phyloP scores from a whole-genome alignment of 139 green algal genomes.

The Picochlorum sp. region DNA sequence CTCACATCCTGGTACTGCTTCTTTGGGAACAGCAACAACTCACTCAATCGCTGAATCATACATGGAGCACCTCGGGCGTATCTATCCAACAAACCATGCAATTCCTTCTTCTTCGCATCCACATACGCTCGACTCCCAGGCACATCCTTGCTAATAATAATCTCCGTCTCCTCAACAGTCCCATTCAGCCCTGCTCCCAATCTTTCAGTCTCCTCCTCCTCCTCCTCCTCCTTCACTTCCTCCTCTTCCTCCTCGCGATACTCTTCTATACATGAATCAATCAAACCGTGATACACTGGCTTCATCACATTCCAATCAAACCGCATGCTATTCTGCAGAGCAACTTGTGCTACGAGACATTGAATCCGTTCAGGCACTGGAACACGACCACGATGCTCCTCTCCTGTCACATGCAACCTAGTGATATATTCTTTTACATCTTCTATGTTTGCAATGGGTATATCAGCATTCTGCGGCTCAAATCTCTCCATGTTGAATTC shows the following conservation, averaged over 20 bases:
- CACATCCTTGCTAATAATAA: constrained; percentile 6
- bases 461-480: too few relatives aligned
- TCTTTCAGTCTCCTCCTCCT: too few relatives aligned
- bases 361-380: constrained; percentile 6
- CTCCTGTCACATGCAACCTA: too few relatives aligned
- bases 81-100: constrained; percentile 27
- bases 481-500: too few relatives aligned
- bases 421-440: too few relatives aligned
- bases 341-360: constrained; percentile 46
- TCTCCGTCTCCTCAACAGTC: constrained; percentile 15
- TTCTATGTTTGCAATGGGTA: too few relatives aligned
- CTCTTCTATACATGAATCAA: constrained; percentile 21
- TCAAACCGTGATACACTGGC: constrained; percentile 38
- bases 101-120: constrained; percentile 32
- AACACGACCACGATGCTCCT: too few relatives aligned
- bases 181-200: constrained; percentile 18
- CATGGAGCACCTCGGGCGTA: constrained; percentile 39
- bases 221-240: too few relatives aligned
- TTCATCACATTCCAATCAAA: constrained; percentile 46
- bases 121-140: constrained; percentile 14
- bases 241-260: too few relatives aligned
- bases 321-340: constrained; percentile 33
- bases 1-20: constrained; percentile 57
- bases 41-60: constrained; percentile 66
- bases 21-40: constrained; percentile 61